Evolutionary conservation across 2,329 filamentous ascomycete genomes (phyloP), one percentile per base, ranked within the genome.

Genomic region (Cryphonectria carpinicola): DNA sequence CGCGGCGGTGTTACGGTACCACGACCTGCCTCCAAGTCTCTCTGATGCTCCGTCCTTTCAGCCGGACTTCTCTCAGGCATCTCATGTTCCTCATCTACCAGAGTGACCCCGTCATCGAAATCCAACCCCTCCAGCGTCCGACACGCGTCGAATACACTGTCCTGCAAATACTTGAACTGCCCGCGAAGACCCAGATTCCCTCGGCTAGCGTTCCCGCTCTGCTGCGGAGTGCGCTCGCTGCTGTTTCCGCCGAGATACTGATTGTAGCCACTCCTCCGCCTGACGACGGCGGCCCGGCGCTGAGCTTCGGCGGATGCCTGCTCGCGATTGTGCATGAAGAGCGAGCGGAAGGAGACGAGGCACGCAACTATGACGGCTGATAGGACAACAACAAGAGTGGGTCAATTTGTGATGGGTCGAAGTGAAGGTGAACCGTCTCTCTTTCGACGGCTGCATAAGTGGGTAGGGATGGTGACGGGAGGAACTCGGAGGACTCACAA

Each of bases 261-360:
- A 62, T 69, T 65, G 62, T 69, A 49, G 25, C 49, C 69, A 37
- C 65, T 70, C 6, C 68, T 60, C 19, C 68, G 71, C 17, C 68
- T 43, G n/a, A 56, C 11, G 7, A 60, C 28, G 6, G 54, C 71
- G 4, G 62, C 71, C 7, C 68, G 68, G 35, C 65, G 71, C 19
- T 32, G n/a, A 11, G 71, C 71, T 1, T 62, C 65, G n/a, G 46
- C 56, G n/a, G 68, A 64, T 6, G 35, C 49, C 7, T 70, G 62
- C 19, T 69, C 68, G 56, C 68, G 68, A 32, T 43, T 62, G 61
- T 70, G 68, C 35, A 72, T 64, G 39, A 72, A 72, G 32, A 72
- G 71, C 7, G 71, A 72, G 62, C 71, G 71, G 65, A 72, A 72
- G 46, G 71, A 72, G 46, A 72, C 71, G n/a, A 72, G 68, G 3